phyloP scores from a whole-genome alignment of 805 yeast genomes.

The Kazachstania taianensis region DNA sequence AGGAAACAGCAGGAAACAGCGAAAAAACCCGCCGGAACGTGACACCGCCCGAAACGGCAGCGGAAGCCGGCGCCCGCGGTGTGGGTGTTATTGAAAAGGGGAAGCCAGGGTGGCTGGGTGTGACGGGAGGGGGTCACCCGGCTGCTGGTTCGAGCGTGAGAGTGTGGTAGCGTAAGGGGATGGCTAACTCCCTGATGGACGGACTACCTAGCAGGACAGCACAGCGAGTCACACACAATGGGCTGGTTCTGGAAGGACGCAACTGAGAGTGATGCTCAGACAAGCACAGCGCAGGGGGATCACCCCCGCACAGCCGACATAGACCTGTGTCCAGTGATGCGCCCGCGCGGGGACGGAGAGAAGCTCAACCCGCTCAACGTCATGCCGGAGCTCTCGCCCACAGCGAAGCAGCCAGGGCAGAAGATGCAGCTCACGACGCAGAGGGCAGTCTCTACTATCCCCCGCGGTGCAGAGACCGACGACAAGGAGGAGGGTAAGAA shows the following conservation, averaged over 20 bases:
- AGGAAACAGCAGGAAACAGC: too few relatives aligned
- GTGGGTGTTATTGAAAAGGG: too few relatives aligned
- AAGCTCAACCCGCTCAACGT: conserved; percentile 72
- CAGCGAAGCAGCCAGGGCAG: conserved; percentile 70
- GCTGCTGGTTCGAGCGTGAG: neutral
- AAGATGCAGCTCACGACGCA: conserved; percentile 67
- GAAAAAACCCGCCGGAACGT: too few relatives aligned
- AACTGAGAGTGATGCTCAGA: neutral
- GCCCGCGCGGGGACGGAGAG: conserved; percentile 7
- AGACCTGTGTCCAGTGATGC: conserved; percentile 35
- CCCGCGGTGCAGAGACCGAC: conserved; percentile 64
- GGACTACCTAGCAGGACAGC: too few relatives aligned
- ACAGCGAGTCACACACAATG: conserved; percentile 36
- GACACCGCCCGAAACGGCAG: too few relatives aligned
- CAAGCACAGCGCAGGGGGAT: neutral
- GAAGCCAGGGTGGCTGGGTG: neutral
- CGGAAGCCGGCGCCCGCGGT: too few relatives aligned
- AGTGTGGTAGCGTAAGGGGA: neutral
- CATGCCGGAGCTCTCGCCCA: conserved; percentile 66
- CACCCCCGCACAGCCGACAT: conserved; percentile 17
- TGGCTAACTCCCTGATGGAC: too few relatives aligned
- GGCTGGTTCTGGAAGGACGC: conserved; percentile 85
- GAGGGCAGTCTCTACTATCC: conserved; percentile 76
- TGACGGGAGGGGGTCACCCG: too few relatives aligned
- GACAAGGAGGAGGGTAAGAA: conserved; percentile 65